Conservation (phyloP, 495 filamentous ascomycete genomes). For the Xylaria palmicola region DNA sequence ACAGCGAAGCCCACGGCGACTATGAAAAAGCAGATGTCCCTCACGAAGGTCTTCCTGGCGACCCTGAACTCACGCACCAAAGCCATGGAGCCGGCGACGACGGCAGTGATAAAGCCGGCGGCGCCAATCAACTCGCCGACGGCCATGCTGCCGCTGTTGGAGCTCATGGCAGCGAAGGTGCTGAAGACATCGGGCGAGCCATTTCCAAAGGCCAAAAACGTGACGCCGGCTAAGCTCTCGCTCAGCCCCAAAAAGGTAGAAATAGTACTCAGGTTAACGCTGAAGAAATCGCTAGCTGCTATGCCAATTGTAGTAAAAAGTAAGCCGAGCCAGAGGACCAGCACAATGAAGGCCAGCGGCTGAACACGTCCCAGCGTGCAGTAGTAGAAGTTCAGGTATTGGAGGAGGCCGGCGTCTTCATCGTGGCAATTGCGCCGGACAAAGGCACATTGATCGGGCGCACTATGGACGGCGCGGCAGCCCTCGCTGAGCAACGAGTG, state of each 20-base stretch:
- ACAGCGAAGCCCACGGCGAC: conserved; percentile 85
- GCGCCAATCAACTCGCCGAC: conserved; percentile 95
- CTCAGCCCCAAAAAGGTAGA: conserved; percentile 85
- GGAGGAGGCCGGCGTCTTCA: conserved; percentile 84
- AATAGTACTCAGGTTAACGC: conserved; percentile 92
- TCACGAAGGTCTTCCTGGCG: conserved; percentile 79
- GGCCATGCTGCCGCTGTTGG: conserved; percentile 91
- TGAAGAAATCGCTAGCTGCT: conserved; percentile 96
- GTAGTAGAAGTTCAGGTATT: conserved; percentile 91
- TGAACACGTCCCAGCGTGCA: conserved; percentile 70
- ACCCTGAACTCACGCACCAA: conserved; percentile 91
- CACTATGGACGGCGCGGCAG: conserved; percentile 79
- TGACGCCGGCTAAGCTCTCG: conserved; percentile 94
- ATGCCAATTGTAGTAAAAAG: conserved; percentile 98
- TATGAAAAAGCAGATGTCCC: conserved; percentile 93
- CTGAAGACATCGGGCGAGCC: conserved; percentile 99
- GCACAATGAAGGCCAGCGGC: conserved; percentile 71
- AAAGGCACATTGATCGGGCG: conserved; percentile 81
- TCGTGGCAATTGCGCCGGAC: conserved; percentile 78
- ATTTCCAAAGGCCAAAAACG: conserved; percentile 96
- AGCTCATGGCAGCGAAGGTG: conserved; percentile 96
- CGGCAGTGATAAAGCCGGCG: conserved; percentile 92
- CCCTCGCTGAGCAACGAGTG: conserved; percentile 38
- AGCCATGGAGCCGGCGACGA: conserved; percentile 98
- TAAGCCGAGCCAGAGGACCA: conserved; percentile 81